Base-by-base conservation (phyloP, 345 rosid genomes). In the Aethionema arabicum region DNA sequence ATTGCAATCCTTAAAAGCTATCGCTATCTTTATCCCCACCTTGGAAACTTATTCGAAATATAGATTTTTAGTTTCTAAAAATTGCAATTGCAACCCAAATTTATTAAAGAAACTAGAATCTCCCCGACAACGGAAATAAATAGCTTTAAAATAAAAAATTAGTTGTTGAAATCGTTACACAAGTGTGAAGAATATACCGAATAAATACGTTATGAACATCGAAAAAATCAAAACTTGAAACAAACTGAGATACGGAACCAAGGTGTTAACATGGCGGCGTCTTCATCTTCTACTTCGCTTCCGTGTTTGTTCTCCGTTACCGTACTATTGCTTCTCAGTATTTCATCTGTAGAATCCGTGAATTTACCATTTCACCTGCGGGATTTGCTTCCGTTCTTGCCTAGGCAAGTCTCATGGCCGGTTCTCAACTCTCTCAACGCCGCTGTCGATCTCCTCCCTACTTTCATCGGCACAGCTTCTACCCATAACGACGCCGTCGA, bases 401-500 rank as follows among this genome's bases (percentile, higher is more conserved):
- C 99, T 0, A 68, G 83, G 52, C 84, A 84, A 56, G 73, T 85
- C 31, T 80, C 97, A 0, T 85, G 99, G 96, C 95, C 95, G 37
- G 56, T 93, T 56, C 84, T 93, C 57, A 81, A 82, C 72, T 69
- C 77, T 61, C 77, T 93, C 41, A 63, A 74, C 39, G 49, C 82
- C 4, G 70, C 97, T 11, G 82, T 77, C 16, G 99, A 93, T 63
- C 83, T 89, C 56, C 69, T 93, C 42, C 99, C 99, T 3, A 56
- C 85, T 42, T 93, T 84, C 61, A 96, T 93, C 11, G 99, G 97
- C 45, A 59, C 95, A 32, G 96, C 87, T 12, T 68, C 90, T 10
- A 39, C 89, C 40, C 9, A n/a, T 15, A 84, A 80, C 60, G 69
- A 38, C 59, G 52, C 70, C 39, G 76, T 77, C 0, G 67, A 70